A percentile compares a stretch with the other conserved stretches of the same genome.
phyloP scores from a whole-genome alignment of 1,284 basidiomycete species.

The Omphalotus olearius region DNA sequence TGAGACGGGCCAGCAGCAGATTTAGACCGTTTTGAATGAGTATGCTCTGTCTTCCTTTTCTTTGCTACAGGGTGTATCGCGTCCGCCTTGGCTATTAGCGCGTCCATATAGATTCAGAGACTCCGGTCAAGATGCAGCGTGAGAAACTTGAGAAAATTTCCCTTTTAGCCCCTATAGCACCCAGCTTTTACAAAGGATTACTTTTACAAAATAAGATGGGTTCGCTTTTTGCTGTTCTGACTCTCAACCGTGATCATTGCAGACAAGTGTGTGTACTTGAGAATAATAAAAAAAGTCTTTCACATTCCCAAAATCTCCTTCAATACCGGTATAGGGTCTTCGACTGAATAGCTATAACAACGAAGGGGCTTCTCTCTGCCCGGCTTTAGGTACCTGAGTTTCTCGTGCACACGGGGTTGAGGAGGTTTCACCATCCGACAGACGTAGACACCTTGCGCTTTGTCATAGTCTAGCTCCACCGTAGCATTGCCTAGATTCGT shows the following conservation, averaged over 20 bases:
- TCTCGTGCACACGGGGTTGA: not conserved
- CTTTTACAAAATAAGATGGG: too few species aligned
- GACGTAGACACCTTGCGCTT: not conserved
- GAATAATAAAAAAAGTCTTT: not conserved
- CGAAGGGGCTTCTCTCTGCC: not conserved
- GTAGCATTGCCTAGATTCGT: not conserved
- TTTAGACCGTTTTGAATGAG: not conserved
- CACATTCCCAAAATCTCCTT: constrained; percentile 4
- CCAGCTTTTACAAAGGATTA: too few species aligned
- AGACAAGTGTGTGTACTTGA: too few species aligned
- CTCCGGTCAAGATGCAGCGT: constrained; percentile 1
- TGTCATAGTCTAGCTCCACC: not conserved
- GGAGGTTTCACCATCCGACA: not conserved
- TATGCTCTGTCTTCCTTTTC: constrained; percentile 27
- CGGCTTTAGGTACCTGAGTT: not conserved
- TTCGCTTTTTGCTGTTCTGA: too few species aligned
- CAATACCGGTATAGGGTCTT: constrained; percentile 4
- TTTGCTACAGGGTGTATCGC: constrained; percentile 47
- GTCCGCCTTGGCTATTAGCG: constrained; percentile 67
- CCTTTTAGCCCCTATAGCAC: too few species aligned
- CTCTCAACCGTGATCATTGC: too few species aligned
- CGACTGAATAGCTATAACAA: constrained; percentile 3
- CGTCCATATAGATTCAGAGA: constrained; percentile 47
- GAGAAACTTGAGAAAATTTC: constrained; percentile 1
- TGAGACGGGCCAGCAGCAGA: constrained; percentile 21